Conservation (phyloP, 352 stramenopile species). For the Blastocystis sp. region DNA sequence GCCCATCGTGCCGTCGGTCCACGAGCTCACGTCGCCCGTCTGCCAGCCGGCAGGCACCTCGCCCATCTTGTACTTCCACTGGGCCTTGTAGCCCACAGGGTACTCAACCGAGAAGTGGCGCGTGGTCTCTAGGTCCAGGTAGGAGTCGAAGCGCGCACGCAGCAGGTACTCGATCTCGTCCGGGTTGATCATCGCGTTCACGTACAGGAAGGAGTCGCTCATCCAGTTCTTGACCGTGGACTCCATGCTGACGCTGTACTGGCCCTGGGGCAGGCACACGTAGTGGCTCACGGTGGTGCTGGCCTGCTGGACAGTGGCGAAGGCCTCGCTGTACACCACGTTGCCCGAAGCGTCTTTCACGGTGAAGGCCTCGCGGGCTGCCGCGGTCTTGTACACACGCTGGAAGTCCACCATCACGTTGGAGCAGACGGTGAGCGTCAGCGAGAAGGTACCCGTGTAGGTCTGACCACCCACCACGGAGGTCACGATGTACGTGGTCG, state of each 20-base stretch:
- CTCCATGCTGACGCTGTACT: not conserved
- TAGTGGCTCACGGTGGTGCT: not conserved
- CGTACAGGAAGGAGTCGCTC: conserved; percentile 21
- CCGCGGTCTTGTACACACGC: not conserved
- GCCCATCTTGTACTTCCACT: conserved; percentile 61
- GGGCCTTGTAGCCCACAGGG: not conserved
- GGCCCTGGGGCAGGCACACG: not conserved
- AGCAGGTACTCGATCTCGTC: not conserved
- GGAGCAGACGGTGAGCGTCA: not conserved
- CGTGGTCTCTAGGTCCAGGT: not conserved
- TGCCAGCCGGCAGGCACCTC: not conserved
- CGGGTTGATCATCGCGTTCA: not conserved
- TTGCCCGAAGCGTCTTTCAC: not conserved
- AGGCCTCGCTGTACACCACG: not conserved
- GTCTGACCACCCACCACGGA: not conserved
- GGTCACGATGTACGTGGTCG: not conserved
- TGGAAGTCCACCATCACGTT: not conserved
- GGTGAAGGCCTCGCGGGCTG: not conserved
- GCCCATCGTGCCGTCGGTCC: not conserved
- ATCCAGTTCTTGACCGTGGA: not conserved
- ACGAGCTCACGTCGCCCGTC: not conserved
- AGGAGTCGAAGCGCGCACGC: not conserved
- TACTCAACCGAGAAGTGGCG: not conserved
- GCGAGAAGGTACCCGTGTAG: not conserved
- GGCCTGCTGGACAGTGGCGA: not conserved